Evolutionary conservation across 257 asterid genomes (phyloP).

Genomic region (Solanum pennellii): DNA sequence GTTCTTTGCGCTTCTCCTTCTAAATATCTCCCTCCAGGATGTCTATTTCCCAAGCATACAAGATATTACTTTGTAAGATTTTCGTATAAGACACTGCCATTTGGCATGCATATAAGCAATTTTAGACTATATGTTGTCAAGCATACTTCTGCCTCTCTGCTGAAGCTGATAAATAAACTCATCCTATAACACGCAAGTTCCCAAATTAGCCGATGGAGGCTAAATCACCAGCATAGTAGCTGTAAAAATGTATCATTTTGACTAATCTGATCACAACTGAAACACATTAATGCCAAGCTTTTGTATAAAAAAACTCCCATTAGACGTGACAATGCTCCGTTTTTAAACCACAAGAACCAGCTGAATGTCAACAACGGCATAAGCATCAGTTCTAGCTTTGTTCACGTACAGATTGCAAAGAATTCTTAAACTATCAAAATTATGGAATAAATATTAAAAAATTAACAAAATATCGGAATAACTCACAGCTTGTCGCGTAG

Average conservation of each 20-base stretch:
- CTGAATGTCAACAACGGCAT: background rate
- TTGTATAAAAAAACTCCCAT: background rate
- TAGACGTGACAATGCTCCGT: background rate
- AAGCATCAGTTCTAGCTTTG: background rate
- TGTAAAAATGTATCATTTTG: background rate
- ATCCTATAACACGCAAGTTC: background rate
- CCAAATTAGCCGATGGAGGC: background rate
- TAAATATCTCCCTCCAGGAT: background rate
- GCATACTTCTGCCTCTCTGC: background rate
- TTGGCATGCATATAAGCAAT: background rate
- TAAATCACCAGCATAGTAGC: background rate
- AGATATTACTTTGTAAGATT: background rate
- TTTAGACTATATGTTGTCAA: background rate
- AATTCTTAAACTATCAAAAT: background rate
- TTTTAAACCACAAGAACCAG: background rate
- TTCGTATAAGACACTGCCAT: background rate
- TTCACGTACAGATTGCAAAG: background rate
- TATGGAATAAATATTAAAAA: background rate
- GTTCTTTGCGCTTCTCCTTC: background rate
- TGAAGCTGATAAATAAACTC: background rate
- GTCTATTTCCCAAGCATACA: background rate
- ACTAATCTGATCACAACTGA: background rate
- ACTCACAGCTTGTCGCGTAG: constrained; percentile 42
- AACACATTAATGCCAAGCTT: background rate
- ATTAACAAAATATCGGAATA: background rate